Conservation (phyloP, 805 yeast genomes). For the Monosporozyma servazzii region DNA sequence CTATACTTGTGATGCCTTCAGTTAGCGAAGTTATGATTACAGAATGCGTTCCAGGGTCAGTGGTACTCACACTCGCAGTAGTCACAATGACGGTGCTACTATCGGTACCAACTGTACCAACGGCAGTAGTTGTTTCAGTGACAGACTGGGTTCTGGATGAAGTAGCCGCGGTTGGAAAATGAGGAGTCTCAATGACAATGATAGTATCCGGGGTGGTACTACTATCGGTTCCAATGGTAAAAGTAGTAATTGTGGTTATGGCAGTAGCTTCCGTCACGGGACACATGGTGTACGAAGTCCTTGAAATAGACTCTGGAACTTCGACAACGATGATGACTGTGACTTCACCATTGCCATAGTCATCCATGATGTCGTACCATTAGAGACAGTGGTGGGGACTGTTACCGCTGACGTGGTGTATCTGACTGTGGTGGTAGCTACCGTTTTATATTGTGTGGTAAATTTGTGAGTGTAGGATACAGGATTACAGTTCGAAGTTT, state of each 20-base stretch:
- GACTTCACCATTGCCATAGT: background rate
- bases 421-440: background rate
- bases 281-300: background rate
- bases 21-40: no score
- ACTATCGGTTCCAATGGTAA: constrained; percentile 1
- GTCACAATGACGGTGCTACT: background rate
- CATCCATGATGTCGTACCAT: background rate
- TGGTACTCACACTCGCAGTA: background rate
- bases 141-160: background rate
- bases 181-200: constrained; percentile 3
- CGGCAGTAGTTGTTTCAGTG: background rate
- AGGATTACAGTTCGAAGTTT: background rate
- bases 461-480: background rate
- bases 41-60: no score
- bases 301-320: background rate
- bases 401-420: constrained; percentile 2
- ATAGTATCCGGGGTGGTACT: constrained; percentile 1
- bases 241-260: background rate
- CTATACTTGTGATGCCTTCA: no score
- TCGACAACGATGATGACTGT: background rate
- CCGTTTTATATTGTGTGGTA: background rate
- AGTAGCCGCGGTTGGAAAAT: background rate
- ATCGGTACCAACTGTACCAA: no score
- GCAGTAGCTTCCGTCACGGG: background rate
- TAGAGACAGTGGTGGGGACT: background rate